These are phyloP conservation scores for Phaeoacremonium minimum DNA, from an alignment of 2,329 filamentous ascomycete species.

Conservation along the genomic window DNA sequence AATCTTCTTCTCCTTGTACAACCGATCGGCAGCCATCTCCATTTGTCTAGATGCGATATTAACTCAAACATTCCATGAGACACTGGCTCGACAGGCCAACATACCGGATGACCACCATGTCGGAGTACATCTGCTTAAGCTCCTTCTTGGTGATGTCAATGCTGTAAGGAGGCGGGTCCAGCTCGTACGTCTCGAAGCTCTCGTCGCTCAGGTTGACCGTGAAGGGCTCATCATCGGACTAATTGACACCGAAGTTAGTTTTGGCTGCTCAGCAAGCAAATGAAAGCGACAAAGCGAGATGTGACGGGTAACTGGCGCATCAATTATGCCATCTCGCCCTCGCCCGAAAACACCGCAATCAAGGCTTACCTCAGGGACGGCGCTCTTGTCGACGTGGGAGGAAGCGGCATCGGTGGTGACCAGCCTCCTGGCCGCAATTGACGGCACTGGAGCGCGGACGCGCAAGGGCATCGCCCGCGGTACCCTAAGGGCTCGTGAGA, in stretches of 20 bases:
- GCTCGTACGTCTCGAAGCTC: constrained; percentile 99
- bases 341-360: constrained; percentile 1
- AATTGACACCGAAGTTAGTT: constrained; percentile 8
- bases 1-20: constrained; percentile 99
- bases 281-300: background rate
- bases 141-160: constrained; percentile 94
- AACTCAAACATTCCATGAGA: no score
- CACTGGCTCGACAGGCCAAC: constrained; percentile 18
- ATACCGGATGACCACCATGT: constrained; percentile 94
- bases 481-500: constrained; percentile 64
- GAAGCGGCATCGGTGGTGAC: constrained; percentile 96
- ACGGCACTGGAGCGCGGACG: constrained; percentile 37
- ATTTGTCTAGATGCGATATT: constrained; percentile 85
- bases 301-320: no score
- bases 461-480: constrained; percentile 58
- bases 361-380: constrained; percentile 46
- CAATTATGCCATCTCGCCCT: no score
- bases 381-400: constrained; percentile 77
- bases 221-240: constrained; percentile 95
- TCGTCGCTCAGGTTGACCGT: constrained; percentile 90
- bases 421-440: constrained; percentile 56
- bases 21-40: constrained; percentile 98
- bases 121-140: constrained; percentile 97
- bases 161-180: constrained; percentile 92
- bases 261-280: no score